Conservation (phyloP, 345 rosid genomes). For the Citrus mangshanensis region DNA sequence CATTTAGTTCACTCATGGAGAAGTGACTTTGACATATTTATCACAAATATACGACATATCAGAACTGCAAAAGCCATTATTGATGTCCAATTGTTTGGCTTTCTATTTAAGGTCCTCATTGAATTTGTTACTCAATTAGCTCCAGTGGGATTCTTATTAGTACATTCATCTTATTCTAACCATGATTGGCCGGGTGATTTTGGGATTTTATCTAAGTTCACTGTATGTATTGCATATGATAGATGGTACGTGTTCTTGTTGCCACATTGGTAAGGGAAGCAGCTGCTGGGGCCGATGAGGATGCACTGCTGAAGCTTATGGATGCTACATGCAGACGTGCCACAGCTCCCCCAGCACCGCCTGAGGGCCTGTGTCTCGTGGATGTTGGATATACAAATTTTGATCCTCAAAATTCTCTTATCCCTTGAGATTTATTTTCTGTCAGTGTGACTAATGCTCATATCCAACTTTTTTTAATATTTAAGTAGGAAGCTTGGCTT, state of each 20-base stretch:
- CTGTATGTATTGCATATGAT: constrained; percentile 2
- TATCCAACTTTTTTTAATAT: background rate
- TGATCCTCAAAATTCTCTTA: constrained; percentile 49
- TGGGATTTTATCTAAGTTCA: background rate
- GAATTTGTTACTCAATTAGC: background rate
- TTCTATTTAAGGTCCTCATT: background rate
- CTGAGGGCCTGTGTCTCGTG: constrained; percentile 79
- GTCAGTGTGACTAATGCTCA: background rate
- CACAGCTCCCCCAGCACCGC: constrained; percentile 93
- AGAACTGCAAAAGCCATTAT: background rate
- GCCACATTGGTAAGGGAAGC: constrained; percentile 92
- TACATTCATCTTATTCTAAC: background rate
- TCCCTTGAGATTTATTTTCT: constrained; percentile 32
- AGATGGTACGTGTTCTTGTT: constrained; percentile 95
- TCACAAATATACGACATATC: background rate
- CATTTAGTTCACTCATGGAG: background rate
- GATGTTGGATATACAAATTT: constrained; percentile 84
- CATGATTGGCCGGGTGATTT: constrained; percentile 1
- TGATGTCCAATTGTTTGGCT: background rate
- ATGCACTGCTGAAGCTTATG: constrained; percentile 62
- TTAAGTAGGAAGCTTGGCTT: no score
- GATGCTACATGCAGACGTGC: constrained; percentile 91
- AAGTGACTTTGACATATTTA: background rate
- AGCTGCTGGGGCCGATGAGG: constrained; percentile 81
- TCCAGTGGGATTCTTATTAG: background rate